Base-by-base conservation (phyloP, 805 yeast genomes). In the Starmerella riodocensis region DNA sequence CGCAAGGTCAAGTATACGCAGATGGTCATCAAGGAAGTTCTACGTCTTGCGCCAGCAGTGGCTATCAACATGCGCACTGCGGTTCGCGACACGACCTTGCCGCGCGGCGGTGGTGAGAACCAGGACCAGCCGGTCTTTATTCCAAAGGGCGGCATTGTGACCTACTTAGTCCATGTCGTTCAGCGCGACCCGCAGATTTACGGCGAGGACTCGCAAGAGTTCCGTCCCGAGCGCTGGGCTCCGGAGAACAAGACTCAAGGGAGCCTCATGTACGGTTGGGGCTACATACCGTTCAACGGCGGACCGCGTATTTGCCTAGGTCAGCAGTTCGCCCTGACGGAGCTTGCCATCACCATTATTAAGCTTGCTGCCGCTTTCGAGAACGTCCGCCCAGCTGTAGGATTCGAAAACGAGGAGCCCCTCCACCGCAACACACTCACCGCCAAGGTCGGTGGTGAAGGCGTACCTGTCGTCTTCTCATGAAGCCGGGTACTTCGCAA, bases 281-380 rank as follows among this genome's bases (percentile, higher is more conserved):
- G 62, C 14, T 66, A 61, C 45, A 50, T 65, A 26, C 71, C 71
- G 26, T 66, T 66, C 53, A 65, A 66, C 47, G 72, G 72, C 30
- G 73, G 73, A 7, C 71, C 72, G 26, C 55, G 73, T 40, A 65
- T 67, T 37, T 67, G 72, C 47, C 53, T 67, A 37, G 73, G 71
- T 20, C 73, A 67, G 53, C 72, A 67, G 50, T 67, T 67, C 57
- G 73, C 71, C 9, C 61, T 66, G 28, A 65, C 70, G 14, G 71
- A 67, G 49, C 63, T 68, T 6, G 55, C 65, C 8, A 62, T 66
- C 42, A 57, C 64, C 2, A 45, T 68, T 24, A 61, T 58, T 7
- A 60, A 70, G 45, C 51, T 67, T 32, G 48, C 55, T 14, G 64
- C 59, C 46, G 48, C 42, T 34, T 62, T 55, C 45, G 36, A 30